Conservation (phyloP, 345 rosid species). For the Populus davidiana region DNA sequence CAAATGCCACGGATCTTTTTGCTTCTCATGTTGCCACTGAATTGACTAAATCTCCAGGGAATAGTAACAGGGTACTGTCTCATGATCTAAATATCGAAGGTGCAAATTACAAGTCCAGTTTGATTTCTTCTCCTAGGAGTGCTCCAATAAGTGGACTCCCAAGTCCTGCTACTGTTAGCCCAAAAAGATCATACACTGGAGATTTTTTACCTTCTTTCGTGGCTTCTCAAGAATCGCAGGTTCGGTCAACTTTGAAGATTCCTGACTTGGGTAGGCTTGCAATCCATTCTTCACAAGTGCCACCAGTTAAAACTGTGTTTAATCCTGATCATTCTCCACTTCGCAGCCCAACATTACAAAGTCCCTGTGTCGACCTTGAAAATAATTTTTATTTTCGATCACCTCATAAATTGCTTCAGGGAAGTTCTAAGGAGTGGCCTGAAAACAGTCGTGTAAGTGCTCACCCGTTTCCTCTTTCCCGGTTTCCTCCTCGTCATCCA, state of each 20-base stretch:
- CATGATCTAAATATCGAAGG: constrained; percentile 28
- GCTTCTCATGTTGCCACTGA: neutral
- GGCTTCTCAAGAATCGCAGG: constrained; percentile 13
- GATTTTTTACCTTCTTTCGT: constrained; percentile 18
- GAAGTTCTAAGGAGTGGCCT: constrained; percentile 26
- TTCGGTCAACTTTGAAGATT: constrained; percentile 23
- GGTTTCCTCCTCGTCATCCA: constrained; percentile 70
- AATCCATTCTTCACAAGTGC: constrained; percentile 16
- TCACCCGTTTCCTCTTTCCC: constrained; percentile 70
- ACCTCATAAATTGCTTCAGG: constrained; percentile 22
- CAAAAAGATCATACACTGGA: constrained; percentile 28
- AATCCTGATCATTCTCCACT: constrained; percentile 39
- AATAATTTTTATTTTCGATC: constrained; percentile 18
- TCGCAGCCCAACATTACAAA: constrained; percentile 33
- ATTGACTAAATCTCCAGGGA: constrained; percentile 14
- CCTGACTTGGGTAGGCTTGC: constrained; percentile 15
- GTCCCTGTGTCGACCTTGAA: constrained; percentile 9
- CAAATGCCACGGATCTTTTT: constrained; percentile 13
- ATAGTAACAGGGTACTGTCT: constrained; percentile 28
- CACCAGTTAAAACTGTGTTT: constrained; percentile 21
- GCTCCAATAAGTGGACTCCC: constrained; percentile 54
- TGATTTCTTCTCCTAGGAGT: constrained; percentile 39
- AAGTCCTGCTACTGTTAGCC: constrained; percentile 46
- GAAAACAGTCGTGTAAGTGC: constrained; percentile 36
- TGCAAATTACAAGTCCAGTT: constrained; percentile 26